Base-by-base conservation (phyloP, 129 eudicot genomes). In the Lactuca sativa region DNA sequence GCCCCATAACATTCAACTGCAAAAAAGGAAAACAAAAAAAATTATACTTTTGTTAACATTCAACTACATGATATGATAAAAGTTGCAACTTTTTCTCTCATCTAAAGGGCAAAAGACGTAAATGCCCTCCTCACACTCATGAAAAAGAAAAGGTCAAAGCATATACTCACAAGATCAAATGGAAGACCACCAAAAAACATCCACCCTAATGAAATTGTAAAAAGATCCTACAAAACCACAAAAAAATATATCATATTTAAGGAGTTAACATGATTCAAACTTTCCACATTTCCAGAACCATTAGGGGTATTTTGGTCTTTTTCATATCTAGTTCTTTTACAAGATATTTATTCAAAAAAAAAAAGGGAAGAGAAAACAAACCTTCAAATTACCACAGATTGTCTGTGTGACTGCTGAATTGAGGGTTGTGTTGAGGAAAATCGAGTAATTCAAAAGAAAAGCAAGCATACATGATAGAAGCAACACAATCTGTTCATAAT, bases 361-460 rank as follows among this genome's bases (percentile, higher is more conserved):
- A 21, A 57, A 58, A 74, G 9, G 40, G 48, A 18, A 31, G 43
- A 41, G 49, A 9, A 25, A 72, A 84, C 85, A 16, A 66, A 93
- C 99, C 99, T 93, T 93, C 70, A 93, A 56, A 78, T 93, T 93
- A 37, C 99, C 99, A 71, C 99, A 93, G 77, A 93, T 87, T 58
- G 99, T 93, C 87, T 93, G 99, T 25, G 98, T 93, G 74, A 93
- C 85, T 38, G 98, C 97, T 67, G 98, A 93, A 73, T 93, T 93
- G 60, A 93, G 97, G 49, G 98, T 89, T 59, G 98, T 93, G 83
- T 93, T 93, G 44, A 93, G 88, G 74, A 93, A 93, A 77, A 93
- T 81, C 15, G 88, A 77, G 75, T 93, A 93, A 59, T 93, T 90
- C 74, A 93, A 74, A 66, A 93, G 77, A 79, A 93, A 90, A 25